phyloP scores from a whole-genome alignment of 352 stramenopile species.

The Lagenidium sp. region DNA sequence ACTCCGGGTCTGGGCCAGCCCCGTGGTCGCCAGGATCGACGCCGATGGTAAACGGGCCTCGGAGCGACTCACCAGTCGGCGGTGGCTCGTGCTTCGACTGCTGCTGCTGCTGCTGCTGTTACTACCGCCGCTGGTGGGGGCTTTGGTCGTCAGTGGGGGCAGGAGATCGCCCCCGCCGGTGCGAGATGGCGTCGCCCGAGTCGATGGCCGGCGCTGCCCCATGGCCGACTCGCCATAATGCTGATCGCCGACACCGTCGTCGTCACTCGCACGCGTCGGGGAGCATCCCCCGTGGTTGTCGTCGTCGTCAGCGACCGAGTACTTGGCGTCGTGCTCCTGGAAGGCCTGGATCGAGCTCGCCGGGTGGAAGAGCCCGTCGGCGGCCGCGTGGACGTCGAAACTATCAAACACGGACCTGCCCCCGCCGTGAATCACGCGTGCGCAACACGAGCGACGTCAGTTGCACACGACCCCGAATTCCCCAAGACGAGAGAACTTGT shows the following conservation, averaged over 20 bases:
- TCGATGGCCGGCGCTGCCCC: conserved; percentile 1
- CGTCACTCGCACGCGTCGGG: no score
- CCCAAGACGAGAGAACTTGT: not conserved
- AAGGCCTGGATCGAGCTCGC: conserved; percentile 71
- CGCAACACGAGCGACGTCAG: not conserved
- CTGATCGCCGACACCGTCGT: no score
- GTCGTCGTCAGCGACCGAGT: no score
- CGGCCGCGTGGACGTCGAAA: conserved; percentile 49
- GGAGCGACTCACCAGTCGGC: conserved; percentile 16
- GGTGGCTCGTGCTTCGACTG: no score
- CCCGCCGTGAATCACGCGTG: no score
- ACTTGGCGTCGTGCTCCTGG: conserved; percentile 69
- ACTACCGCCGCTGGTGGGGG: no score
- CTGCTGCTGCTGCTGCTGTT: no score
- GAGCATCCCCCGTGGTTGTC: no score
- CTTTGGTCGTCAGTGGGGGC: no score
- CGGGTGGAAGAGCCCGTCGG: conserved; percentile 69
- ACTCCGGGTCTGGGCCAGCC: conserved; percentile 30
- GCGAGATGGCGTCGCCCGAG: not conserved
- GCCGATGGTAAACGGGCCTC: conserved; percentile 15
- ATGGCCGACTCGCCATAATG: not conserved
- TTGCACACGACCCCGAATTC: not conserved
- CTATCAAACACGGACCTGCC: conserved; percentile 41
- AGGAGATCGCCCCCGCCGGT: no score
- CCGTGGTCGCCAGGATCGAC: conserved; percentile 7